phyloP scores from a whole-genome alignment of 2,329 filamentous ascomycete genomes.

The Colletotrichum salicis region DNA sequence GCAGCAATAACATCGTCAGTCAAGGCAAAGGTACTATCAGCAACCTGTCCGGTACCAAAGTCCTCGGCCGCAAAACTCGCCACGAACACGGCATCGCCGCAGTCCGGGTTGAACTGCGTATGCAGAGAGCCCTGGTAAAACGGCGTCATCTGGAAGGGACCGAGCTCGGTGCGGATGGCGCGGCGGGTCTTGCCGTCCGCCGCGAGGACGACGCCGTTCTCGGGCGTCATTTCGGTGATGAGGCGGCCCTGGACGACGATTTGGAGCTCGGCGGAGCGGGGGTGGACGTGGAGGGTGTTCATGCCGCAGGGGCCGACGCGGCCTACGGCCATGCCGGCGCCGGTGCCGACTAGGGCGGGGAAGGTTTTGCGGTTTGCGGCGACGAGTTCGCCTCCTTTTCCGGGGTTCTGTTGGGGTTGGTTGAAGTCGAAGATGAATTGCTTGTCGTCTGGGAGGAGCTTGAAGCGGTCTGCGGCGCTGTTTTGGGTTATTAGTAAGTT shows the following conservation, averaged over 20 bases:
- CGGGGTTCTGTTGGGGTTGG: conserved; percentile 43
- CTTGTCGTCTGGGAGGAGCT: conserved; percentile 53
- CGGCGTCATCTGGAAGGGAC: conserved; percentile 59
- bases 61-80: conserved; percentile 62
- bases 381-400: conserved; percentile 59
- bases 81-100: conserved; percentile 60
- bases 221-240: conserved; percentile 62
- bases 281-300: conserved; percentile 67
- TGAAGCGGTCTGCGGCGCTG: conserved; percentile 55
- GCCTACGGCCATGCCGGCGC: conserved; percentile 61
- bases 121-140: conserved; percentile 67
- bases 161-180: conserved; percentile 48
- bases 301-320: conserved; percentile 64
- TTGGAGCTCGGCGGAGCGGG: conserved; percentile 63
- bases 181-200: conserved; percentile 45
- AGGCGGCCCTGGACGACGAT: conserved; percentile 60
- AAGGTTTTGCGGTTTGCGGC: conserved; percentile 66
- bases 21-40: conserved; percentile 61
- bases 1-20: conserved; percentile 57
- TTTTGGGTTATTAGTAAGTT: conserved; percentile 30
- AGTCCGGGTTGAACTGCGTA: conserved; percentile 67
- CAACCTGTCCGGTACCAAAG: conserved; percentile 61
- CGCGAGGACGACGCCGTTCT: conserved; percentile 59
- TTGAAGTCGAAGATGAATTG: conserved; percentile 64
- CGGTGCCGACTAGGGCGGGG: conserved; percentile 64